Base-by-base conservation (phyloP, 305 asterid species). In the Plantago lanceolata region DNA sequence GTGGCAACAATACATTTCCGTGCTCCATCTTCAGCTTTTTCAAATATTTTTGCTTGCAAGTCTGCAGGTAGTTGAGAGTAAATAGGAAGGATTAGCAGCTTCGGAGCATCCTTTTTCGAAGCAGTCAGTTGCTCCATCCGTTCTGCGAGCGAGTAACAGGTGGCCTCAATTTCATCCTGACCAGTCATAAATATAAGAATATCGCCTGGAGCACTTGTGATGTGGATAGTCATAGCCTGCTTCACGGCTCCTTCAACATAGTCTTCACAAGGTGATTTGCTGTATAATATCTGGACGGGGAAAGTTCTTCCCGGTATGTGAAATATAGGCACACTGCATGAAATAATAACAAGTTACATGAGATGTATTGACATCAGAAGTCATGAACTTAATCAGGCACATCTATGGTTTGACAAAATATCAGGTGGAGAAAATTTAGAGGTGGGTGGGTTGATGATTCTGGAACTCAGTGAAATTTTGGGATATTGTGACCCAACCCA, bases 21-120 rank as follows among this genome's bases (percentile, higher is more conserved):
- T 11, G 86, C 95, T 43, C 97, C 96, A 5, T 86, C 97, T 76
- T 86, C 97, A 52, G 99, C 95, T 63, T 88, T 88, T 72, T 94
- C 83, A 56, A 94, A 94, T 56, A 94, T 90, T 73, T 90, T 94
- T 9, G 97, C 99, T 71, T 94, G 99, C 69, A 94, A 73, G 73
- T 94, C 99, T 33, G 99, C 99, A 4, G 97, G 97, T 28, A 94
- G 86, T 78, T 94, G 99, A 48, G 99, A 94, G 87, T 94, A 94
- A 53, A 94, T 88, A 57, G 99, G 99, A 70, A 94, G 99, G 50
- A 94, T 88, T 52, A 86, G 69, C 49, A 94, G 85, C 81, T 88
- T 94, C 4, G 97, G 92, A 29, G 86, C 80, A 68, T 94, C 93
- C 71, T 86, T 90, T 64, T 87, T 71, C 26, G 95, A 71, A 16